These are phyloP conservation scores for Boletus reticuloceps DNA, from an alignment of 768 basidiomycete genomes.

Conservation along the genomic window DNA sequence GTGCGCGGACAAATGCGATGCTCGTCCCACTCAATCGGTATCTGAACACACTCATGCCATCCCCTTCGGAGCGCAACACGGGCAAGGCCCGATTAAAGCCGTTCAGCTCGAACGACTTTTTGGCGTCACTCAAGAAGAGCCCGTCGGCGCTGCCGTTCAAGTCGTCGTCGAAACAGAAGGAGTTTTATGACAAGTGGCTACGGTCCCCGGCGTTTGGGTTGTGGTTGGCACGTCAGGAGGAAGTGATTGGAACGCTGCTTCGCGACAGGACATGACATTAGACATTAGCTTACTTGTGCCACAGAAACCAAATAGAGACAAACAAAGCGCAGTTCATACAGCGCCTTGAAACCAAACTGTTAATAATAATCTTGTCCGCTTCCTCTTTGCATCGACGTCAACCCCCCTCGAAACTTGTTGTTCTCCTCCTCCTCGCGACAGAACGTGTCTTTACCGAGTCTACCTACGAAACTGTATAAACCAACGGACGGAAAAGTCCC, in stretches of 20 bases:
- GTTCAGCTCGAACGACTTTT: conserved; percentile 67
- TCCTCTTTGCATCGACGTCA: conserved; percentile 14
- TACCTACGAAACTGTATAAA: conserved; percentile 28
- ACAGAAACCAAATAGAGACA: conserved; percentile 24
- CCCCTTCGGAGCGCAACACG: conserved; percentile 45
- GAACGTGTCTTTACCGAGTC: conserved; percentile 10
- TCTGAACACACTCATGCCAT: conserved; percentile 82
- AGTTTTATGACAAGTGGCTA: conserved; percentile 79
- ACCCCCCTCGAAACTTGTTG: not conserved
- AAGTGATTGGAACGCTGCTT: conserved; percentile 60
- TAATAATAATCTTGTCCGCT: conserved; percentile 4
- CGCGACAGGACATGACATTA: conserved; percentile 13
- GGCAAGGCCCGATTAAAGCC: conserved; percentile 51
- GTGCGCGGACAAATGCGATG: conserved; percentile 78
- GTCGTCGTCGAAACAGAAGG: conserved; percentile 56
- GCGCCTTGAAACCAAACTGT: conserved; percentile 1
- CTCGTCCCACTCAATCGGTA: conserved; percentile 90
- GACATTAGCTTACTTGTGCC: conserved; percentile 10
- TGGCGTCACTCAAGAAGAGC: conserved; percentile 67
- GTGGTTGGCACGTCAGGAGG: conserved; percentile 78
- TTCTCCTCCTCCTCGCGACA: not conserved
- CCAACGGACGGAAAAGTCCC: conserved; percentile 11
- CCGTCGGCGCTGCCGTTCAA: conserved; percentile 76
- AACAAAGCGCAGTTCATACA: conserved; percentile 23
- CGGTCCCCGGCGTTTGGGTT: conserved; percentile 74